A percentile compares a stretch with the other conserved stretches of the same genome.
Conservation (phyloP, 805 yeast genomes). For the Saccharomycopsis malanga region DNA sequence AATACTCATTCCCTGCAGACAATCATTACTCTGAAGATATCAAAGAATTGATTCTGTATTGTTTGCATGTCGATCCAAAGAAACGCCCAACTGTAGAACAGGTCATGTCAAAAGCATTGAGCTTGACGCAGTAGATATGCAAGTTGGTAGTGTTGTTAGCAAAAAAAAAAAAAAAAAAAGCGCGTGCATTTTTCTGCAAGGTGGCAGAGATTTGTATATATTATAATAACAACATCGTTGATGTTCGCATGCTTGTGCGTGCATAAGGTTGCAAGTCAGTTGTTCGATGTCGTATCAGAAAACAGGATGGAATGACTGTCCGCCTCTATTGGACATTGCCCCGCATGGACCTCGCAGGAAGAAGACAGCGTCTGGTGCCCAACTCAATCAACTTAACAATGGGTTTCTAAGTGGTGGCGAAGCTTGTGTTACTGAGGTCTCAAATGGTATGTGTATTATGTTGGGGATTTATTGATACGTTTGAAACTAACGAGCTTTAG, state of each 20-base stretch:
- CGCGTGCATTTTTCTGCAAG: background rate
- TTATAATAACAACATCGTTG: too few relatives aligned
- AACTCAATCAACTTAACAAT: conserved; percentile 15
- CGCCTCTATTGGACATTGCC: conserved; percentile 27
- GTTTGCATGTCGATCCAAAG: conserved; percentile 56
- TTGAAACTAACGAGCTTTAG: too few relatives aligned
- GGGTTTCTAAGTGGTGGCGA: conserved; percentile 10
- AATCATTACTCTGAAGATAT: conserved; percentile 45
- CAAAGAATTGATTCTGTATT: conserved; percentile 47
- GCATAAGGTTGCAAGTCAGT: background rate
- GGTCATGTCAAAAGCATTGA: conserved; percentile 44
- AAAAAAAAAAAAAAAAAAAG: conserved; percentile 8
- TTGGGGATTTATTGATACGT: too few relatives aligned
- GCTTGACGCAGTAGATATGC: background rate
- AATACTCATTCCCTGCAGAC: conserved; percentile 35
- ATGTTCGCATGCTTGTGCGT: background rate
- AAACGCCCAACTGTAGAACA: conserved; percentile 59
- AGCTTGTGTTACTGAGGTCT: too few relatives aligned
- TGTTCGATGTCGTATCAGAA: conserved; percentile 19
- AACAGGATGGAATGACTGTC: conserved; percentile 60
- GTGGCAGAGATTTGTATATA: too few relatives aligned
- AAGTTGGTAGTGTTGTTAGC: background rate
- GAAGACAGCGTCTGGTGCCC: conserved; percentile 14
- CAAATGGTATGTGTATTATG: too few relatives aligned
- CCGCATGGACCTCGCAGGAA: conserved; percentile 12